Base-by-base conservation (phyloP, 2,329 filamentous ascomycete genomes). In the Sordariomycetes sp. region DNA sequence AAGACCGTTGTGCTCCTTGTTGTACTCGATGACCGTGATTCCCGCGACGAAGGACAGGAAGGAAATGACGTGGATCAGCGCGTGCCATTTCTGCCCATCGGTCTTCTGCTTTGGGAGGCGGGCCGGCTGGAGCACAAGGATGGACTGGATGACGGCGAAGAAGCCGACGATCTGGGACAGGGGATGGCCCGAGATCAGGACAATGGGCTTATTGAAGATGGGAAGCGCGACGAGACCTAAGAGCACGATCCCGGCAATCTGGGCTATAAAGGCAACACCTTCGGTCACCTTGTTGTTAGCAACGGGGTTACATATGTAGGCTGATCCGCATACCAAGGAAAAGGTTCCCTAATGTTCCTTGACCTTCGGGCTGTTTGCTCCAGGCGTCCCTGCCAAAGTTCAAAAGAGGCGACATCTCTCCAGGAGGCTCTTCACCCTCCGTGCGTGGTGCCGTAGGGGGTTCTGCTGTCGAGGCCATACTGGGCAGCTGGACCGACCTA, bases 111-210 rank as follows among this genome's bases (percentile, higher is more conserved):
- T 71, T 1, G 85, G 76, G 0, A 89, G 89, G 65, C 88, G 82
- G 0, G 93, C 96, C 1, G 93, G 94, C 71, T 99, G 94, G 40
- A 97, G 81, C 64, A 94, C 76, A 57, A 97, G 83, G 63, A 92
- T 83, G 58, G 87, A 87, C 76, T 97, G 87, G 20, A 88, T 80
- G 65, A 94, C 78, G 59, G 90, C 78, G 61, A 96, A 78, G 60
- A 96, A 71, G 54, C 85, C 91, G 59, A 87, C 63, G 12, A 76
- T 78, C 72, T 81, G 78, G 60, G 86, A 76, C 68, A 97, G 85
- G 8, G 93, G 93, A 71, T 97, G 93, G 10, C 87, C 84, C 20
- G 90, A 91, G 79, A 97, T 96, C 65, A 96, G 83, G 46, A 89
- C 88, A 61, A 95, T 68, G 34, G 75, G 71, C 58, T 86, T 78